Conservation (phyloP, 2,329 filamentous ascomycete species). For the Calcarisporium arbuscula region DNA sequence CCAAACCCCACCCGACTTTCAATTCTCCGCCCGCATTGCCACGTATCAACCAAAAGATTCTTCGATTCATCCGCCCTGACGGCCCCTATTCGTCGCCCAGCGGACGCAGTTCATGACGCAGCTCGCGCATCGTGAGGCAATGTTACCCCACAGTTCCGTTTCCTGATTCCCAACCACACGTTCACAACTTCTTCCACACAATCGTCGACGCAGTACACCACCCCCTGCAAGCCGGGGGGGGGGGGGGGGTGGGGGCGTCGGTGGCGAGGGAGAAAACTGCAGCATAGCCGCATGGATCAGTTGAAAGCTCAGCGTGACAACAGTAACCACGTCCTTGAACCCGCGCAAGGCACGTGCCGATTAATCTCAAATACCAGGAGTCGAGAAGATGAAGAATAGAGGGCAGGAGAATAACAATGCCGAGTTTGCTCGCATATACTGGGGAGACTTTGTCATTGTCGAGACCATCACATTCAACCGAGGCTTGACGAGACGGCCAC, state of each 20-base stretch:
- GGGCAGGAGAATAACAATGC: slow-evolving; percentile 74
- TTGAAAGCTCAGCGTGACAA: slow-evolving; percentile 70
- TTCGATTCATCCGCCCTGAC: slow-evolving; percentile 70
- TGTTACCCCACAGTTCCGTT: slow-evolving; percentile 95
- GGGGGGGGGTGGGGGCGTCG: slow-evolving; percentile 55
- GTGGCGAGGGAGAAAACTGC: no score
- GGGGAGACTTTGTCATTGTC: slow-evolving; percentile 95
- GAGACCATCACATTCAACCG: slow-evolving; percentile 93
- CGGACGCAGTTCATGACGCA: slow-evolving; percentile 88
- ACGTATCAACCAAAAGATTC: slow-evolving; percentile 90
- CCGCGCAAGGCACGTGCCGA: slow-evolving; percentile 81
- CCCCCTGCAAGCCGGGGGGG: slow-evolving; percentile 62
- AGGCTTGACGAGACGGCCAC: slow-evolving; percentile 74
- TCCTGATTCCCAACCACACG: slow-evolving; percentile 89
- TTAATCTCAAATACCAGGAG: slow-evolving; percentile 78
- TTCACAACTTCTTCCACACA: slow-evolving; percentile 94
- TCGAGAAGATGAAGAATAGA: slow-evolving; percentile 78
- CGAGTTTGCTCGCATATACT: slow-evolving; percentile 82
- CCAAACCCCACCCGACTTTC: slow-evolving; percentile 79
- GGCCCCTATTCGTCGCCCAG: slow-evolving; percentile 85
- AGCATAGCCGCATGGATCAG: slow-evolving; percentile 65
- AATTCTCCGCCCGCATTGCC: slow-evolving; percentile 96
- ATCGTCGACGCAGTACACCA: slow-evolving; percentile 91
- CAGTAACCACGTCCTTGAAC: slow-evolving; percentile 71
- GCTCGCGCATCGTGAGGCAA: slow-evolving; percentile 79